These are phyloP conservation scores for Monosporozyma siamensis DNA, from an alignment of 805 yeast genomes.

Conservation along the genomic window DNA sequence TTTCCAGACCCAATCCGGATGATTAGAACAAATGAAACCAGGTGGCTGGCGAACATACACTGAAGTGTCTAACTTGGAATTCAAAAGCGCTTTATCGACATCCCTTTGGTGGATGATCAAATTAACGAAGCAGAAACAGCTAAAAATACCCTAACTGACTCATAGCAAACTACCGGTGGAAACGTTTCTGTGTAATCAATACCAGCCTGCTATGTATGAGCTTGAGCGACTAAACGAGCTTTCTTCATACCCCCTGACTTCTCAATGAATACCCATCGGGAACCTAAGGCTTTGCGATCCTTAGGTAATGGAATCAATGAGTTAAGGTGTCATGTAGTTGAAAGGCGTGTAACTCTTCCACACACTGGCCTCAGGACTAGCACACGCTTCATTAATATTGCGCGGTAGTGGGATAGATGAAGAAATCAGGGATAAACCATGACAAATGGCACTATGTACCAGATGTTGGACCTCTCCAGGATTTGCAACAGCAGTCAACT, in stretches of 20 bases:
- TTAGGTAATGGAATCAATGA: constrained; percentile 4
- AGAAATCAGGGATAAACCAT: not conserved
- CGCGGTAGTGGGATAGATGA: not conserved
- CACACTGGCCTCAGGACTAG: not conserved
- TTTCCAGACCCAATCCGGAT: no score
- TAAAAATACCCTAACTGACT: constrained; percentile 9
- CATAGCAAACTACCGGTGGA: constrained; percentile 22
- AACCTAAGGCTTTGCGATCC: no score
- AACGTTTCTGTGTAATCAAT: constrained; percentile 22
- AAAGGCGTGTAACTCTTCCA: constrained; percentile 7
- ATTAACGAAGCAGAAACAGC: constrained; percentile 3
- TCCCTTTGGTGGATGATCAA: constrained; percentile 16
- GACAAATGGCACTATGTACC: not conserved
- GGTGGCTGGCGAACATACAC: constrained; percentile 5
- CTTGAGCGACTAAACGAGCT: constrained; percentile 23
- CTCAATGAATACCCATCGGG: constrained; percentile 16
- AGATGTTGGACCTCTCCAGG: no score
- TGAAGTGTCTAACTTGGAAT: not conserved
- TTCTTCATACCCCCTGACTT: constrained; percentile 13
- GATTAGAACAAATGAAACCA: constrained; percentile 1
- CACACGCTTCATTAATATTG: not conserved
- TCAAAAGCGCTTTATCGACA: constrained; percentile 12
- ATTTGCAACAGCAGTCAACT: no score
- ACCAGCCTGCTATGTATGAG: constrained; percentile 17
- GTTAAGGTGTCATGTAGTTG: constrained; percentile 7